Evolutionary conservation across 192 early-diverging fungal species (phyloP).

Genomic region (Rhizoclosmatium sp.): DNA sequence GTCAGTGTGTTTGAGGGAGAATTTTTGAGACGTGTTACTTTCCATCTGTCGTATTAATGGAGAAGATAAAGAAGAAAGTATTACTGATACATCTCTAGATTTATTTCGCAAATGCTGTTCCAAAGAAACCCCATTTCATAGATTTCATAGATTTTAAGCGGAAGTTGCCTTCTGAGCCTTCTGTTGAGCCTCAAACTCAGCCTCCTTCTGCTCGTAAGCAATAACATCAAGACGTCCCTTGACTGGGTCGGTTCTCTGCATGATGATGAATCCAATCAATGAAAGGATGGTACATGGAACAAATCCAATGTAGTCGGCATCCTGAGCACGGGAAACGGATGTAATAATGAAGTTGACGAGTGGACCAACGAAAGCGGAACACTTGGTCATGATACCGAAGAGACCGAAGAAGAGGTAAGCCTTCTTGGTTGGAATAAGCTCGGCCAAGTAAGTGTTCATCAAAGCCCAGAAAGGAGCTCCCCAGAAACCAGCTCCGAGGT

Average conservation of each 20-base stretch:
- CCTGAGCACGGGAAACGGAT: neutral
- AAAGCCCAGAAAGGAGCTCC: constrained; percentile 48
- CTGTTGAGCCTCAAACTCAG: constrained; percentile 8
- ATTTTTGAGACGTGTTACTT: too few relatives aligned
- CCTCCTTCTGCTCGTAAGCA: constrained; percentile 24
- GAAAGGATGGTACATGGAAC: constrained; percentile 29
- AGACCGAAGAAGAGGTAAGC: constrained; percentile 56
- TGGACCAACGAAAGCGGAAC: constrained; percentile 50
- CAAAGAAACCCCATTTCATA: too few relatives aligned
- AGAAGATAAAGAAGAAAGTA: too few relatives aligned
- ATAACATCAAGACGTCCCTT: constrained; percentile 23
- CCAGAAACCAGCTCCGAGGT: constrained; percentile 42
- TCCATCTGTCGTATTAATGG: too few relatives aligned
- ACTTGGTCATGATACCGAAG: constrained; percentile 52
- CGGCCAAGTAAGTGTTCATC: constrained; percentile 52
- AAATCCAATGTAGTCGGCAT: constrained; percentile 22
- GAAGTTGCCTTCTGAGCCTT: too few relatives aligned
- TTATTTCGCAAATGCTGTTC: too few relatives aligned
- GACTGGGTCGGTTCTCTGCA: constrained; percentile 18
- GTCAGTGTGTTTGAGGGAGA: too few relatives aligned
- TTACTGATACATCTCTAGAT: too few relatives aligned
- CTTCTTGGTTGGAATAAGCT: constrained; percentile 47
- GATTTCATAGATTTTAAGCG: too few relatives aligned
- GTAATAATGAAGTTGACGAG: constrained; percentile 39
- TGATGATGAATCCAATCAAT: constrained; percentile 23